Percentiles rank a stretch among this genome's conserved stretches.
phyloP scores from a whole-genome alignment of 2,329 filamentous ascomycete genomes.

The Lachnellula cervina region DNA sequence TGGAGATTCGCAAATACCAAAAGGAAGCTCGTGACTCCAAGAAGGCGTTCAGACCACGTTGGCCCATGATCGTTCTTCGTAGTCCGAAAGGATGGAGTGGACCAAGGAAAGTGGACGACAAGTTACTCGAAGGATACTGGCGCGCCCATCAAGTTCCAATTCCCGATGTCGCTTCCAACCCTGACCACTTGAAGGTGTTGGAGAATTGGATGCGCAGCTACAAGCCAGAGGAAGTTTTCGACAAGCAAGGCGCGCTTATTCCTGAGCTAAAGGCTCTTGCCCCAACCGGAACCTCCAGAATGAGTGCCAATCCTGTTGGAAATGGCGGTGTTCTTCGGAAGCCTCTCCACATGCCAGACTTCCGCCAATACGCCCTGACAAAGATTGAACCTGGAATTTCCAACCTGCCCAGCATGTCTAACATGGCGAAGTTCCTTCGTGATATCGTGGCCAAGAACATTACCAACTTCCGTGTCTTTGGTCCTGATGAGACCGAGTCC shows the following conservation, averaged over 20 bases:
- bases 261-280: constrained; percentile 59
- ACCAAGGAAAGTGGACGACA: constrained; percentile 64
- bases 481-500: constrained; percentile 75
- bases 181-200: constrained; percentile 60
- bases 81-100: constrained; percentile 78
- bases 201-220: constrained; percentile 77
- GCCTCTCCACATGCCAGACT: constrained; percentile 65
- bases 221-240: constrained; percentile 67
- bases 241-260: constrained; percentile 57
- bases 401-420: constrained; percentile 60
- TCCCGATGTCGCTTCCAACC: constrained; percentile 61
- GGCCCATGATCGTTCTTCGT: constrained; percentile 76
- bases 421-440: constrained; percentile 62
- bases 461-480: constrained; percentile 68
- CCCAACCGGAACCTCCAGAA: constrained; percentile 60
- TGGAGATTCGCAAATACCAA: constrained; percentile 64
- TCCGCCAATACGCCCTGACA: constrained; percentile 60
- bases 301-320: constrained; percentile 72
- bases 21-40: constrained; percentile 66
- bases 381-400: constrained; percentile 57
- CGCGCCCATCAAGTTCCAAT: constrained; percentile 74
- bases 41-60: constrained; percentile 64
- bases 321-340: constrained; percentile 66
- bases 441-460: constrained; percentile 63
- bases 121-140: constrained; percentile 74